Evolutionary conservation across 106 monocot species (phyloP).

Genomic region (Dioscorea dumetorum): DNA sequence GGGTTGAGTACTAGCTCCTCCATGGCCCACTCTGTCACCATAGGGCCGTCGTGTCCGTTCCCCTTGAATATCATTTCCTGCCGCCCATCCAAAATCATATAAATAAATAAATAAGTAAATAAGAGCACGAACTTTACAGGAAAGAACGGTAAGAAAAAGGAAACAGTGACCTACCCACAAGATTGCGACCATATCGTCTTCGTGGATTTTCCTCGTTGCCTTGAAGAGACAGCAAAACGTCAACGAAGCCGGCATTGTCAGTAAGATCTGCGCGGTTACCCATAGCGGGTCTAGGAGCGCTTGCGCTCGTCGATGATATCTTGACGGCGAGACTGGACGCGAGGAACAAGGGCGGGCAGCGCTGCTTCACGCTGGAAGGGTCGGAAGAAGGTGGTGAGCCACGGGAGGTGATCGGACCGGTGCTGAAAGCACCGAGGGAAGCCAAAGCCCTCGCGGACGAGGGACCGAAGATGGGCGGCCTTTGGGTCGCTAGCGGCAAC

Average conservation of each 20-base stretch:
- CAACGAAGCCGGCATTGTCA: constrained; percentile 71
- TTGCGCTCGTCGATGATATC: constrained; percentile 62
- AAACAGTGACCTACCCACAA: constrained; percentile 33
- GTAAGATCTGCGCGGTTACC: neutral
- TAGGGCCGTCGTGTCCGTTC: constrained; percentile 59
- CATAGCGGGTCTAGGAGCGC: neutral
- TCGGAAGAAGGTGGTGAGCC: constrained; percentile 59
- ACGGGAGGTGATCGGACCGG: constrained; percentile 85
- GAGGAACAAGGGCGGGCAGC: constrained; percentile 72
- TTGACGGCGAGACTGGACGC: constrained; percentile 41
- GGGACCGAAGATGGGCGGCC: constrained; percentile 15
- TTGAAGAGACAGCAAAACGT: constrained; percentile 59
- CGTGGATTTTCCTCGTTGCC: constrained; percentile 51
- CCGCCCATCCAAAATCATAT: neutral
- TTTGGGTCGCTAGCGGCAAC: neutral
- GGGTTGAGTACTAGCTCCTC: constrained; percentile 52
- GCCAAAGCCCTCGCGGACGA: constrained; percentile 87
- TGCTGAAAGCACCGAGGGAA: constrained; percentile 87
- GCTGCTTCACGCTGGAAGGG: constrained; percentile 21
- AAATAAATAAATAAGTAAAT: neutral
- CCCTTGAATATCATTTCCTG: constrained; percentile 75
- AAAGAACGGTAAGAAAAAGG: neutral
- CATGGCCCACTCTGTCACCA: constrained; percentile 64
- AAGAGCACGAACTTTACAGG: neutral
- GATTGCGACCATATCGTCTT: constrained; percentile 79